Evolutionary conservation across 306 rosid genomes (phyloP), one percentile per base, ranked within the genome.

Genomic region (Hippophae tibetana): DNA sequence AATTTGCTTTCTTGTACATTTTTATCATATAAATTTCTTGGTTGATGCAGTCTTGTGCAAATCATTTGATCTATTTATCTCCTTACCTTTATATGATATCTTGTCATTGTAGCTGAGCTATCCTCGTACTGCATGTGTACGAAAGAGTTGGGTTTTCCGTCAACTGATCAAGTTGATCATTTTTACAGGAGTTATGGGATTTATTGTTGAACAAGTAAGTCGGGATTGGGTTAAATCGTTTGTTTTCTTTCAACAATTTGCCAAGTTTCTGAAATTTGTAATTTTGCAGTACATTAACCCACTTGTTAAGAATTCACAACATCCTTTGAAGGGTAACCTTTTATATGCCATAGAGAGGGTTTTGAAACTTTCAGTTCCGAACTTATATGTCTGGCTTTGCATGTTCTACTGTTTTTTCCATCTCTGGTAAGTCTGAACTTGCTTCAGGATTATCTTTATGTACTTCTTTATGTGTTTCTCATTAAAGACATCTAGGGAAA

Each of bases 351-450:
- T 85, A 4, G 99, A 93, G 82, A 93, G 99, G 83, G 71, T 93
- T 69, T 71, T 93, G 81, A 93, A 88, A 84, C 99, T 93, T 61
- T 93, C 99, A 42, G 90, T 93, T 76, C 99, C 99, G 67, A 84
- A 86, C 66, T 74, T 93, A 86, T 93, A 93, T 41, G 95, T 93
- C 73, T 93, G 99, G 99, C 90, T 93, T 76, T 93, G 99, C 95
- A 86, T 86, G 95, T 93, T 93, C 84, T 93, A 93, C 76, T 86
- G 99, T 75, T 72, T 93, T 76, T 93, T 88, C 63, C 99, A 93
- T 85, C 93, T 93, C 56, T 93, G 99, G 99, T 92, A 13, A 42
- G 86, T 78, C 56, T 64, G 43, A 6, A 27, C 13, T 50, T 58
- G 38, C 38, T 31, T 31, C 45, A 26, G 38, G 38, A 31, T 2